phyloP scores from a whole-genome alignment of 768 basidiomycete species.

The Kwoniella bestiolae region DNA sequence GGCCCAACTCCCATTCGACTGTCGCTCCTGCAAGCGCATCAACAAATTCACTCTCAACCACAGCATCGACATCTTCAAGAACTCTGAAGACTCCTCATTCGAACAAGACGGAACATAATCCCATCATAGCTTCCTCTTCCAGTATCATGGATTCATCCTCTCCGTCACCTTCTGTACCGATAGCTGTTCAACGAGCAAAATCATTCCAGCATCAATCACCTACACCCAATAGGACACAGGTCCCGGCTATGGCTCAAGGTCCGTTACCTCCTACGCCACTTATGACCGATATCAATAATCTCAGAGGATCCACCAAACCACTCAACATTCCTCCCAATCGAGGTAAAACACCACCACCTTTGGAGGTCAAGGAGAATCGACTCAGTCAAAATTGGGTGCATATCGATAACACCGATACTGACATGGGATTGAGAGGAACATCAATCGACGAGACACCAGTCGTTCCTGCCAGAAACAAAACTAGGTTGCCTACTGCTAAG shows the following conservation, averaged over 20 bases:
- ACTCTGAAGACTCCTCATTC: constrained; percentile 49
- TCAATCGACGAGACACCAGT: constrained; percentile 2
- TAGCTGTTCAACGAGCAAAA: constrained; percentile 12
- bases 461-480: constrained; percentile 7
- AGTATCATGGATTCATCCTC: constrained; percentile 24
- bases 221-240: constrained; percentile 18
- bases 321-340: not conserved
- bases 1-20: constrained; percentile 8
- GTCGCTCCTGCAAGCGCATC: constrained; percentile 16
- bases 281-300: not conserved
- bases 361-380: constrained; percentile 31
- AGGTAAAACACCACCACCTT: constrained; percentile 11
- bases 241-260: constrained; percentile 24
- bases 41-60: constrained; percentile 35
- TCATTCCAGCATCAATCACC: constrained; percentile 17
- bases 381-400: constrained; percentile 49
- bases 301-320: constrained; percentile 9
- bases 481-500: constrained; percentile 15
- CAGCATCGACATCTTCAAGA: constrained; percentile 43
- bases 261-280: constrained; percentile 27
- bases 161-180: constrained; percentile 7
- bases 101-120: constrained; percentile 15
- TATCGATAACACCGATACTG: constrained; percentile 14
- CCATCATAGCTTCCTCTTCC: constrained; percentile 26
- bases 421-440: not conserved